Evolutionary conservation across 2,329 filamentous ascomycete species (phyloP).

Genomic region (Rosellinia necatrix): DNA sequence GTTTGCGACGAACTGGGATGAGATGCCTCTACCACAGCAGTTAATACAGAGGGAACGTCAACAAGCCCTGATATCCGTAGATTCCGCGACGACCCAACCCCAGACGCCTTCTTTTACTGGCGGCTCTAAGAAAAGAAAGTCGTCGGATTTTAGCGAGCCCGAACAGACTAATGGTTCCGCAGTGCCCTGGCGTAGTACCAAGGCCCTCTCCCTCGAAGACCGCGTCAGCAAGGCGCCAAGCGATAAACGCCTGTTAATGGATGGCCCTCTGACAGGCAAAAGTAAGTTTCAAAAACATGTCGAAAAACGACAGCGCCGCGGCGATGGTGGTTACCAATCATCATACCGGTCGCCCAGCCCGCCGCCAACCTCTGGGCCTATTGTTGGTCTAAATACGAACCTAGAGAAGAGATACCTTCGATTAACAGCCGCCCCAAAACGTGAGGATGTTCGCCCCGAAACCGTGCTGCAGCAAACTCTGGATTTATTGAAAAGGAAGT

Average conservation of each 20-base stretch:
- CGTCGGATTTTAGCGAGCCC: constrained; percentile 62
- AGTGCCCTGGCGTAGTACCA: constrained; percentile 78
- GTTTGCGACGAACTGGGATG: constrained; percentile 79
- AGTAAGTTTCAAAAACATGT: constrained; percentile 91
- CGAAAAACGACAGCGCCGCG: constrained; percentile 88
- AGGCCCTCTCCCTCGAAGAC: constrained; percentile 66
- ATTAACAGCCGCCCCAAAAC: constrained; percentile 85
- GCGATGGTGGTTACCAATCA: constrained; percentile 69
- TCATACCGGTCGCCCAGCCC: constrained; percentile 61
- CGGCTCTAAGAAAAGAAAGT: constrained; percentile 80
- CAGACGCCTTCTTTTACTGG: constrained; percentile 21
- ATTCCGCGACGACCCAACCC: constrained; percentile 19
- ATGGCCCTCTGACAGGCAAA: constrained; percentile 52
- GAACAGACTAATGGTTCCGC: constrained; percentile 57
- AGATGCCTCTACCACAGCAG: constrained; percentile 81
- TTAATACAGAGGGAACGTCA: constrained; percentile 75
- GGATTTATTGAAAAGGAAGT: constrained; percentile 90
- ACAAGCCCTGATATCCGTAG: constrained; percentile 46
- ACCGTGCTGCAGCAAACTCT: constrained; percentile 79
- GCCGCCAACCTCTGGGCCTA: constrained; percentile 66
- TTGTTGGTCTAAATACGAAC: constrained; percentile 81
- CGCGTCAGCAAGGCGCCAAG: constrained; percentile 69
- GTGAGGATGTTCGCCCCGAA: constrained; percentile 86
- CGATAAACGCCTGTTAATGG: constrained; percentile 52
- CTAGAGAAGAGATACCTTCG: constrained; percentile 96